Evolutionary conservation across 2,329 filamentous ascomycete genomes (phyloP).

Genomic region (Sordariomycetes sp.): DNA sequence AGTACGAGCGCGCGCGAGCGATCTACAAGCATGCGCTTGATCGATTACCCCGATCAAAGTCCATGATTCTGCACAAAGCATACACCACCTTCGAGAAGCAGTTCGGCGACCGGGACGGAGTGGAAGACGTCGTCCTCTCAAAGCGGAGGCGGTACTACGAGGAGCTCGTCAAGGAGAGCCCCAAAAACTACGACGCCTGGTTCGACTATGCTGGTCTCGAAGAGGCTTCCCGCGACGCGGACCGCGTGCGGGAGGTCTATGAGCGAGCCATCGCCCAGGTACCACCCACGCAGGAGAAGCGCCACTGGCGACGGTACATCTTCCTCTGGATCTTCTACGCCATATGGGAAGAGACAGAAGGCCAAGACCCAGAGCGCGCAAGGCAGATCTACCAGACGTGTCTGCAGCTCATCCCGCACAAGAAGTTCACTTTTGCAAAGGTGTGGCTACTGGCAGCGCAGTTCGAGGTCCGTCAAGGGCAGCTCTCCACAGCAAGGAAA

Average conservation of each 20-base stretch:
- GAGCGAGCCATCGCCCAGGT: slow-evolving; percentile 93
- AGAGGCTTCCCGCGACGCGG: slow-evolving; percentile 72
- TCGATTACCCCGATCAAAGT: slow-evolving; percentile 79
- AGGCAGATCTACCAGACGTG: slow-evolving; percentile 88
- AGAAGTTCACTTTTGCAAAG: slow-evolving; percentile 95
- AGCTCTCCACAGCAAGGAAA: slow-evolving; percentile 75
- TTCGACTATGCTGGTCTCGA: slow-evolving; percentile 91
- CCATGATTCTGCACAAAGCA: slow-evolving; percentile 76
- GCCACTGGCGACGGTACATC: slow-evolving; percentile 94
- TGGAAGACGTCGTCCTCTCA: slow-evolving; percentile 91
- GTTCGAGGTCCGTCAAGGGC: slow-evolving; percentile 82
- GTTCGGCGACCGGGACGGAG: slow-evolving; percentile 84
- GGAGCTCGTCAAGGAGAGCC: slow-evolving; percentile 85
- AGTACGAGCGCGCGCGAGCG: slow-evolving; percentile 84
- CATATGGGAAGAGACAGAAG: slow-evolving; percentile 85
- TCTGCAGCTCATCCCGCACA: slow-evolving; percentile 81
- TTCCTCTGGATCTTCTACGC: slow-evolving; percentile 98
- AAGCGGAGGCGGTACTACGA: slow-evolving; percentile 92
- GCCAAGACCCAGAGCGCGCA: slow-evolving; percentile 67
- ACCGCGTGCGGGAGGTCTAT: slow-evolving; percentile 84
- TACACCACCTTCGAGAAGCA: slow-evolving; percentile 99
- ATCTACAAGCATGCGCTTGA: slow-evolving; percentile 98
- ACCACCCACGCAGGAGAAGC: slow-evolving; percentile 90
- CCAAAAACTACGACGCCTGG: slow-evolving; percentile 96
- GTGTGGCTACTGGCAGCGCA: slow-evolving; percentile 90